Evolutionary conservation across 352 stramenopile species (phyloP), one percentile per base, ranked within the genome.

Genomic region (Aphanomyces invadans): DNA sequence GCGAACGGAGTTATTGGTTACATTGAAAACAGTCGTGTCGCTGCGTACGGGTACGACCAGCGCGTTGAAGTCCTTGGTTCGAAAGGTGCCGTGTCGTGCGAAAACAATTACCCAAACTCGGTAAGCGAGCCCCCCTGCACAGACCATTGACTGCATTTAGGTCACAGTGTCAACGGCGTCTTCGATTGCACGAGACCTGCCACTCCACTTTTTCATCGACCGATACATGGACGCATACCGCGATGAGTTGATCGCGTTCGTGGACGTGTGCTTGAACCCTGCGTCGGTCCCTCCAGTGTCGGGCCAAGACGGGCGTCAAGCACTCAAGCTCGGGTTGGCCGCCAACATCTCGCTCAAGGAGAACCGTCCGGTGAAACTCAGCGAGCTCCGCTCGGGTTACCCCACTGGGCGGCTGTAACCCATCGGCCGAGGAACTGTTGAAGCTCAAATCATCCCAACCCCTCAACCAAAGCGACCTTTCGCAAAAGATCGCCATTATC

Each of bases 21-120:
- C 80, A 95, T 98, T 68, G 92, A 98, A 80, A 95, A 97, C 60
- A 97, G 89, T 69, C 86, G 92, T 67, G 88, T 97, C 65, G 90
- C 88, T 1, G 92, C 86, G 25, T 98, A 97, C 67, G 92, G 92
- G 62, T 98, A 98, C 74, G 92, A 98, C 77, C 92, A 98, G 72
- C 89, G 92, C 71, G 92, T 92, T 11, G 90, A 97, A 73, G 86
- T 95, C 21, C 77, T 98, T 19, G 92, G 92, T 39, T 96, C 86
- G 2, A 90, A 92, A 70, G 92, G 90, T 31, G 96, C 96, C 60
- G 92, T 80, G 10, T 71, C 71, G 51, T 97, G 89, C 53, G 89
- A 97, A 71, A 98, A 98, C 78, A 92, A 97, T 21, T 94, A 97
- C 77, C 79, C 90, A 52, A 97, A 95, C 75, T 95, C 85, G 55